Base-by-base conservation (phyloP, 495 filamentous ascomycete species). In the Trichoderma asperelloides region DNA sequence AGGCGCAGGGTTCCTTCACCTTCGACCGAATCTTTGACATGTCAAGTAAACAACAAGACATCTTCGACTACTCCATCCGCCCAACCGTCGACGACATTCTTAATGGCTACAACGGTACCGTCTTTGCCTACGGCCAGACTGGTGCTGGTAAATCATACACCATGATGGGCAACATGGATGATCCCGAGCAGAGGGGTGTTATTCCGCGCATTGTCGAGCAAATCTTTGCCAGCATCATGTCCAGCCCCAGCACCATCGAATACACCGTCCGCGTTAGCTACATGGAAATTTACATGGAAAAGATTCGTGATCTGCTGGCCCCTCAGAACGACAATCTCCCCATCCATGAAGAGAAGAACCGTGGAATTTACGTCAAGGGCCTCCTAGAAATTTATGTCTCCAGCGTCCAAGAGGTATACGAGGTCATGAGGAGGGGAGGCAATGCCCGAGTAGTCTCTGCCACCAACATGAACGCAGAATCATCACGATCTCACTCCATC, bases 221-320 rank as follows among this genome's bases (percentile, higher is more conserved):
- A 77, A 97, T 98, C 72, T 98, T 98, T 76, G 88, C 89, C 69
- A 96, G 91, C 73, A 98, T 98, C 73, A 78, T 96, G 71, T 86
- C 89, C 7, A 96, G 91, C 70, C 91, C 95, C 33, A 89, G 87
- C 68, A 97, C 92, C 70, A 97, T 98, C 75, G 95, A 98, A 77
- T 98, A 97, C 76, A 98, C 92, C 23, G 95, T 98, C 43, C 86
- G 91, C 63, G 95, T 98, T 68, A 96, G 93, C 74, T 98, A 98
- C 77, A 98, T 98, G 95, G 95, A 98, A 78, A 98, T 98, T 68
- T 98, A 98, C 80, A 98, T 98, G 95, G 95, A 98, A 79, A 87
- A 89, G 65, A 97, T 98, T 78, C 87, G 94, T 72, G 95, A 98
- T 87, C 81, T 98, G 28, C 75, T 98, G 68, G 87, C 87, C 12